Percentiles rank a stretch among this genome's conserved stretches.
Evolutionary conservation across 1,284 basidiomycete genomes (phyloP).

Genomic region (Sporisorium iseilematis-ciliati): DNA sequence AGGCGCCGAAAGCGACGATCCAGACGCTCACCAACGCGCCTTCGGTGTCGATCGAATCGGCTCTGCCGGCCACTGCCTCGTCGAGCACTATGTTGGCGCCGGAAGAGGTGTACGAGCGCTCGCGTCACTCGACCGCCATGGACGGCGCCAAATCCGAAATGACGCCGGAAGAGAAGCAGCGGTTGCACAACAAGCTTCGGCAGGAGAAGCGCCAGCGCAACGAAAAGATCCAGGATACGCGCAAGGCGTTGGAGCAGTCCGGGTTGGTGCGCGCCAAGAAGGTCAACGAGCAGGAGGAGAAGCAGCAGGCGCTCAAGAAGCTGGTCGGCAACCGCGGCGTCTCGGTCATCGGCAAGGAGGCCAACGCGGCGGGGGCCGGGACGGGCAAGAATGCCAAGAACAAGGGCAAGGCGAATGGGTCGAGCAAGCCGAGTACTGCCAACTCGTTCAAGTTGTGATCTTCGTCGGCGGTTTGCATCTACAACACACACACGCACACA

Average conservation of each 20-base stretch:
- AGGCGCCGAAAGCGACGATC: slow-evolving; percentile 90
- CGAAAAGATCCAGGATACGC: slow-evolving; percentile 74
- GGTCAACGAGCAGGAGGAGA: slow-evolving; percentile 56
- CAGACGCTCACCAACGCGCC: slow-evolving; percentile 87
- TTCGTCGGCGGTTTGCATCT: background rate
- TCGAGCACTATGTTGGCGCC: slow-evolving; percentile 87
- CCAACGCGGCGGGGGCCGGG: slow-evolving; percentile 28
- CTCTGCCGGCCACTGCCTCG: slow-evolving; percentile 84
- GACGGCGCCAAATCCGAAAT: slow-evolving; percentile 78
- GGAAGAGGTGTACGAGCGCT: slow-evolving; percentile 81
- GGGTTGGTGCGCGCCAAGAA: slow-evolving; percentile 64
- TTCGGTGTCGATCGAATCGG: slow-evolving; percentile 87
- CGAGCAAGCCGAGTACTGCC: slow-evolving; percentile 14
- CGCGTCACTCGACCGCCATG: slow-evolving; percentile 52
- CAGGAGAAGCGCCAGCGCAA: slow-evolving; percentile 79
- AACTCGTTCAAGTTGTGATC: slow-evolving; percentile 49
- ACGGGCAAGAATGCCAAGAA: slow-evolving; percentile 34
- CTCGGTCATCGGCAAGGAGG: slow-evolving; percentile 47
- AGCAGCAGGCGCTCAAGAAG: slow-evolving; percentile 66
- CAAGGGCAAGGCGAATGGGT: slow-evolving; percentile 32
- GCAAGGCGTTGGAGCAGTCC: slow-evolving; percentile 78
- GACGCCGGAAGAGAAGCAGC: slow-evolving; percentile 84
- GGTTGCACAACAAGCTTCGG: slow-evolving; percentile 71
- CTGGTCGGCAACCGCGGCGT: slow-evolving; percentile 66
- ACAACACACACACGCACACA: no score